phyloP scores from a whole-genome alignment of 202 grass and related monocot genomes.

The Cymbopogon flexuosus region DNA sequence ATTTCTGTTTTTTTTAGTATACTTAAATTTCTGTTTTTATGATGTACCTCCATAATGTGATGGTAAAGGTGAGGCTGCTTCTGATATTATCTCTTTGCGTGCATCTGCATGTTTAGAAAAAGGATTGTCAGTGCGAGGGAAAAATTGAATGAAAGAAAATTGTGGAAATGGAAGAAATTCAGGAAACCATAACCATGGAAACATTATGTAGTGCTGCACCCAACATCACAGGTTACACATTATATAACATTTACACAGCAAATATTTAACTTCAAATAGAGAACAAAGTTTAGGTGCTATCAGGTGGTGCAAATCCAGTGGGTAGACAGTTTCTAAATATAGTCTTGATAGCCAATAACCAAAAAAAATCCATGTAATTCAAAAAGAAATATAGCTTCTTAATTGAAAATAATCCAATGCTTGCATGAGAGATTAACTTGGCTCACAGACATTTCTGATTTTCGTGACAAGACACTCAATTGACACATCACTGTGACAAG shows the following conservation, averaged over 20 bases:
- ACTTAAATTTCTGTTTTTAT: slow-evolving; percentile 10
- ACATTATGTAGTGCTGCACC: background rate
- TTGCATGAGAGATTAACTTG: background rate
- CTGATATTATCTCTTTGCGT: background rate
- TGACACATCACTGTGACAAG: background rate
- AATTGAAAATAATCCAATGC: background rate
- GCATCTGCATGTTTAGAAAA: background rate
- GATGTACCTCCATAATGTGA: background rate
- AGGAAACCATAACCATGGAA: background rate
- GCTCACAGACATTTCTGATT: background rate
- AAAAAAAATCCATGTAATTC: background rate
- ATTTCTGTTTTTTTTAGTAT: background rate
- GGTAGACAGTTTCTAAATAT: background rate
- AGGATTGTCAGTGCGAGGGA: background rate
- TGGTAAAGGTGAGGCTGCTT: slow-evolving; percentile 6
- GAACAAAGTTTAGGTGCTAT: background rate
- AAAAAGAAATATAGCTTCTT: background rate
- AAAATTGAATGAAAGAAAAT: background rate
- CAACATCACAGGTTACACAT: slow-evolving; percentile 2
- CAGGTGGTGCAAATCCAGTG: background rate
- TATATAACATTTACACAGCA: background rate
- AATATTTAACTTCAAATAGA: slow-evolving; percentile 1
- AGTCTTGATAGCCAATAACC: background rate
- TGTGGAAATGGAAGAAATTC: background rate
- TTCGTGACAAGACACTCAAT: background rate